These are phyloP conservation scores for Boletus semigastroideus DNA, from an alignment of 1,284 basidiomycete species.

Conservation along the genomic window DNA sequence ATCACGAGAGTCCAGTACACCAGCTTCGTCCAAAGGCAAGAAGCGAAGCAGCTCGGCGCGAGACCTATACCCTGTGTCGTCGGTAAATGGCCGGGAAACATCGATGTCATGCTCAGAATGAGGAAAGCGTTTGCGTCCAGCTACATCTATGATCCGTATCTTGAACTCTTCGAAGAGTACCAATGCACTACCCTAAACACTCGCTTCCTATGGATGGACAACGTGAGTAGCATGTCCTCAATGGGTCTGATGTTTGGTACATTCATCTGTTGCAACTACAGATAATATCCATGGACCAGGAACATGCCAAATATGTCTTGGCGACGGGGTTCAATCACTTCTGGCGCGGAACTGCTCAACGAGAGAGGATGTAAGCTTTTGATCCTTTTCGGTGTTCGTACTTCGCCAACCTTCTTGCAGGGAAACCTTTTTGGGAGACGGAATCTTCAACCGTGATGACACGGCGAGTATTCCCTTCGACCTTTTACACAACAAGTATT, in stretches of 20 bases:
- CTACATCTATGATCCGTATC: slow-evolving; percentile 62
- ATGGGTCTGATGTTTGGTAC: background rate
- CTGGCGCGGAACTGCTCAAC: slow-evolving; percentile 60
- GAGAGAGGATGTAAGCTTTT: slow-evolving; percentile 57
- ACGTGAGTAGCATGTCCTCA: slow-evolving; percentile 40
- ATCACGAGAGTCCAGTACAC: slow-evolving; percentile 36
- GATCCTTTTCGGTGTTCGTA: background rate
- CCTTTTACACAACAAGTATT: slow-evolving; percentile 5
- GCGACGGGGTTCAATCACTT: slow-evolving; percentile 66
- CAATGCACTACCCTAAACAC: slow-evolving; percentile 67
- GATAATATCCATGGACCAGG: slow-evolving; percentile 73
- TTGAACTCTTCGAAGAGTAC: slow-evolving; percentile 65
- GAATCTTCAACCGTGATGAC: slow-evolving; percentile 74
- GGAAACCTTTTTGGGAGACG: slow-evolving; percentile 66
- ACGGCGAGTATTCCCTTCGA: slow-evolving; percentile 41
- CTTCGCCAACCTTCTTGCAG: slow-evolving; percentile 34
- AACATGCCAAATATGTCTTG: slow-evolving; percentile 64
- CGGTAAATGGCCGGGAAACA: slow-evolving; percentile 72
- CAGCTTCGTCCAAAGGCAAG: slow-evolving; percentile 38
- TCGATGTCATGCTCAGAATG: slow-evolving; percentile 62
- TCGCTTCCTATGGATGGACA: slow-evolving; percentile 63
- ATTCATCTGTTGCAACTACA: slow-evolving; percentile 23
- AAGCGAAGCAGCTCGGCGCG: slow-evolving; percentile 49
- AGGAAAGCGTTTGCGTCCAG: slow-evolving; percentile 52
- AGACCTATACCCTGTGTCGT: slow-evolving; percentile 54